Conservation (phyloP, 169 alveolate genomes). For the Plasmodium falciparum region DNA sequence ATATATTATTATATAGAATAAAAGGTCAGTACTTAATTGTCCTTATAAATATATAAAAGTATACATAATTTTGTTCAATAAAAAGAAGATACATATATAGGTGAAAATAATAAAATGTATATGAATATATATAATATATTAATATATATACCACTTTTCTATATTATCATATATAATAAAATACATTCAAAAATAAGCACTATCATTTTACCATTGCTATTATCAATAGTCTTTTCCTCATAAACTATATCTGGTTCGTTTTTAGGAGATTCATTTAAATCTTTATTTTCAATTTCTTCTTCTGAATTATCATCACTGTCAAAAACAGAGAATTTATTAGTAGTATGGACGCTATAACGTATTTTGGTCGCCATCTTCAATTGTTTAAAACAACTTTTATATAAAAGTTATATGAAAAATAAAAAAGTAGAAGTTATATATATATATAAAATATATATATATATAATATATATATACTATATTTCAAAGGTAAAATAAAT, state of each 20-base stretch:
- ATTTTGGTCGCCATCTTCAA: slow-evolving; percentile 62
- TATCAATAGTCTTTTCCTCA: slow-evolving; percentile 14
- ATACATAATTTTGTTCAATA: not conserved
- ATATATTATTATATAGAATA: not conserved
- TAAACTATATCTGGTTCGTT: slow-evolving; percentile 19
- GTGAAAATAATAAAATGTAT: not conserved
- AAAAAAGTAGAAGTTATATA: slow-evolving; percentile 12
- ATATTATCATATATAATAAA: too few relatives aligned
- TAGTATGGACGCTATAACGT: slow-evolving; percentile 59
- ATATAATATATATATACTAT: slow-evolving; percentile 1
- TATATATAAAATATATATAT: slow-evolving; percentile 4
- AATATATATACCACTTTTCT: too few relatives aligned
- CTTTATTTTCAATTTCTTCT: slow-evolving; percentile 13
- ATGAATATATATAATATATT: not conserved
- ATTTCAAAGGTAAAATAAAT: not conserved
- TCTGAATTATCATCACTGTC: slow-evolving; percentile 58
- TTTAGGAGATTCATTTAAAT: slow-evolving; percentile 18
- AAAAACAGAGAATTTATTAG: slow-evolving; percentile 73
- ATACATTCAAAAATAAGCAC: too few relatives aligned
- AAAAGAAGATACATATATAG: not conserved
- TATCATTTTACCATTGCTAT: slow-evolving; percentile 24
- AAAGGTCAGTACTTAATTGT: too few relatives aligned
- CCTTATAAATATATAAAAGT: too few relatives aligned
- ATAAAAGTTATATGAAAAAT: not conserved
- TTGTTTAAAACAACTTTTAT: slow-evolving; percentile 16